Conservation (phyloP, 2,329 filamentous ascomycete genomes). For the Colletotrichum destructivum region DNA sequence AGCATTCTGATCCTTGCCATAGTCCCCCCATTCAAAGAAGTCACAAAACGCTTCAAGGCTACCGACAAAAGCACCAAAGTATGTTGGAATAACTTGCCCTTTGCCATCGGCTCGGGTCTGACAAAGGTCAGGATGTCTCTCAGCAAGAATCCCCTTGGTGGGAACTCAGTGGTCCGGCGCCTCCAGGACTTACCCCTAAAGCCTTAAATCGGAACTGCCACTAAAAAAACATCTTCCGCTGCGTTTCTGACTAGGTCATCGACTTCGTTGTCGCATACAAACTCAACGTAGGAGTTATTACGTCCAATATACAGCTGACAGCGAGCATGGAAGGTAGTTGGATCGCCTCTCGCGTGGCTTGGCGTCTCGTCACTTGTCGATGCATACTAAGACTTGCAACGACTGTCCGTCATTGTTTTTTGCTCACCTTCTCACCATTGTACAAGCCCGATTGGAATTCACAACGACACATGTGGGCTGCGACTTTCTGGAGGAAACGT, state of each 20-base stretch:
- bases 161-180: slow-evolving; percentile 4
- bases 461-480: neutral
- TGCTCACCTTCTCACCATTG: neutral
- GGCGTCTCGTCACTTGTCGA: neutral
- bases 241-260: neutral
- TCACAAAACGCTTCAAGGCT: neutral
- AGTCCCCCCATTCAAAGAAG: neutral
- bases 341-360: neutral
- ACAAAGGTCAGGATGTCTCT: neutral
- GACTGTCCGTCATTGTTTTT: neutral
- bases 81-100: neutral
- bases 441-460: neutral
- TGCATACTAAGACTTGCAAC: neutral
- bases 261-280: neutral
- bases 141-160: neutral
- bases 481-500: neutral
- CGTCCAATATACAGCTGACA: neutral
- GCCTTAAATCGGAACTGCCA: neutral
- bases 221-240: neutral
- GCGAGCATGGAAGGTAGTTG: neutral
- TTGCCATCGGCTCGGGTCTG: neutral
- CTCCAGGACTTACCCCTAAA: slow-evolving; percentile 9
- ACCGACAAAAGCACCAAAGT: neutral
- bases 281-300: neutral
- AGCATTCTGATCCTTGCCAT: slow-evolving; percentile 1